These are phyloP conservation scores for Cystofilobasidium macerans DNA, from an alignment of 768 basidiomycete species.

Conservation along the genomic window DNA sequence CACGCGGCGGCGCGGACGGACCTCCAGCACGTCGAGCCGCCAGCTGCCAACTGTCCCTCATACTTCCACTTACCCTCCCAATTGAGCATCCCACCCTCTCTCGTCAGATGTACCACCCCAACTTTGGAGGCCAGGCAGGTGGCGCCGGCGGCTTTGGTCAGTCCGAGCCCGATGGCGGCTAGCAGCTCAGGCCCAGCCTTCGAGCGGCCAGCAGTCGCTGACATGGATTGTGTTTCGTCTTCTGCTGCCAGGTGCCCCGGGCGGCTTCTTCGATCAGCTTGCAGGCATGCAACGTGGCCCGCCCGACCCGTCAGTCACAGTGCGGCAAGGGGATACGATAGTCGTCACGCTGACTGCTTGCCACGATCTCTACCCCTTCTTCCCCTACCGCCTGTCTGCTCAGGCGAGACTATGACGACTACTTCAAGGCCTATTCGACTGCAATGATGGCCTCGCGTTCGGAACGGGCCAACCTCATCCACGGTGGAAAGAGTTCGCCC, in stretches of 20 bases:
- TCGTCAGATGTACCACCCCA: conserved; percentile 18
- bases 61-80: background rate
- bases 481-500: conserved; percentile 93
- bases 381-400: background rate
- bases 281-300: conserved; percentile 23
- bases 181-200: background rate
- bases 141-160: conserved; percentile 13
- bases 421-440: conserved; percentile 87
- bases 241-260: conserved; percentile 13
- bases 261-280: conserved; percentile 27
- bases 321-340: too few species aligned
- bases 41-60: background rate
- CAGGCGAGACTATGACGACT: conserved; percentile 66
- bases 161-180: background rate
- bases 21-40: conserved; percentile 11
- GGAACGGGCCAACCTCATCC: conserved; percentile 81
- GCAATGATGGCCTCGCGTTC: conserved; percentile 64
- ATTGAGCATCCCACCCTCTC: background rate
- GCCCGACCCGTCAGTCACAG: conserved; percentile 20
- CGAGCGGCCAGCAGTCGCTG: background rate
- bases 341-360: background rate
- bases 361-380: background rate
- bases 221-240: too few species aligned
- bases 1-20: background rate
- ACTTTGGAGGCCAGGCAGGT: conserved; percentile 7